Evolutionary conservation across 164 flowering plant species (phyloP).

Genomic region (Stephania cephalantha): DNA sequence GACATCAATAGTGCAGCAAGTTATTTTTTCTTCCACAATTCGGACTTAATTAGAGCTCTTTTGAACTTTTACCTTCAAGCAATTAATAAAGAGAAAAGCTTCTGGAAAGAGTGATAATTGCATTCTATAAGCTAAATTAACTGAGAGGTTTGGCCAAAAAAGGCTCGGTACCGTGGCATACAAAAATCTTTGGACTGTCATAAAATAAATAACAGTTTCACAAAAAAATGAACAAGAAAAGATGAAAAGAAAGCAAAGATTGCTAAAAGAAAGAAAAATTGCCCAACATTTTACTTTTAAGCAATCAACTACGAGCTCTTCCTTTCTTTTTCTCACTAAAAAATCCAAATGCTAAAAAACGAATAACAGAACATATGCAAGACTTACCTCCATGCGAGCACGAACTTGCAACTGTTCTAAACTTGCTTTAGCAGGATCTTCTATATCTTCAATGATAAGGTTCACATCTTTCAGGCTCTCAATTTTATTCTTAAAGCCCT

Average conservation of each 20-base stretch:
- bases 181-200: too few relatives aligned
- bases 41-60: neutral
- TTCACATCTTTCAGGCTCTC: conserved; percentile 53
- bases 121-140: too few relatives aligned
- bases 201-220: too few relatives aligned
- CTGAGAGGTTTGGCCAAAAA: too few relatives aligned
- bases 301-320: neutral
- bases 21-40: neutral
- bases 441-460: conserved; percentile 37
- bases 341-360: neutral
- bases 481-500: conserved; percentile 38
- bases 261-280: too few relatives aligned
- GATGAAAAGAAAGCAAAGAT: too few relatives aligned
- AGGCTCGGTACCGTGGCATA: too few relatives aligned
- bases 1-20: too few relatives aligned
- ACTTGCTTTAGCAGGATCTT: conserved; percentile 23
- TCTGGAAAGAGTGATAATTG: too few relatives aligned
- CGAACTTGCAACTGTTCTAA: conserved; percentile 20
- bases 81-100: neutral
- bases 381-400: conserved; percentile 39
- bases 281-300: neutral
- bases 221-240: too few relatives aligned
- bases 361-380: neutral
- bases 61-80: neutral
- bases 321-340: neutral